Conservation (phyloP, 1,284 basidiomycete species). For the Neotropicomus parvogracilis region DNA sequence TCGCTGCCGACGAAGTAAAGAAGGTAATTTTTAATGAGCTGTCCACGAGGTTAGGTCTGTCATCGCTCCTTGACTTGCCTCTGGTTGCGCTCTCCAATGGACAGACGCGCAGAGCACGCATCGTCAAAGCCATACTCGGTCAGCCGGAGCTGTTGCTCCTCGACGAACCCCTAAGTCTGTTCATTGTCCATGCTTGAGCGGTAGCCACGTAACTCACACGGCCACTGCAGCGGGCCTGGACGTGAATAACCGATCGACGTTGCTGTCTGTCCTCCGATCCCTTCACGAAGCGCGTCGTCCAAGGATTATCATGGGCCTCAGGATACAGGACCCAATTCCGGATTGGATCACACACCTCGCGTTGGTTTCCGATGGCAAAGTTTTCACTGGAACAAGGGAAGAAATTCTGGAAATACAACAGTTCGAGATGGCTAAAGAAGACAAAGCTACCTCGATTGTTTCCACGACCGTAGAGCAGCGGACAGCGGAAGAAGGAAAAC, state of each 20-base stretch:
- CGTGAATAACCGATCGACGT: slow-evolving; percentile 50
- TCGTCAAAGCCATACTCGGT: slow-evolving; percentile 73
- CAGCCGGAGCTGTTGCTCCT: slow-evolving; percentile 72
- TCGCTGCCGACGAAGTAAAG: slow-evolving; percentile 19
- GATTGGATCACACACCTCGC: slow-evolving; percentile 80
- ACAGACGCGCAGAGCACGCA: slow-evolving; percentile 84
- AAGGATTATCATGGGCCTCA: slow-evolving; percentile 74
- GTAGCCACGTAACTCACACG: slow-evolving; percentile 1
- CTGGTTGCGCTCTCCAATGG: slow-evolving; percentile 86
- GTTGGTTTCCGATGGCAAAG: slow-evolving; percentile 48
- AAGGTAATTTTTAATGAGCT: slow-evolving; percentile 47
- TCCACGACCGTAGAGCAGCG: neutral
- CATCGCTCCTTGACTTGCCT: slow-evolving; percentile 72
- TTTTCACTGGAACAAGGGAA: slow-evolving; percentile 45
- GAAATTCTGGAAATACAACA: slow-evolving; percentile 34
- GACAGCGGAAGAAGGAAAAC: slow-evolving; percentile 17
- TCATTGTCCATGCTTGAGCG: slow-evolving; percentile 8
- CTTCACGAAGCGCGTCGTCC: slow-evolving; percentile 53
- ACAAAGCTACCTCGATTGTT: neutral
- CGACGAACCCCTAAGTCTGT: slow-evolving; percentile 79
- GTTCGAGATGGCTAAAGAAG: slow-evolving; percentile 8
- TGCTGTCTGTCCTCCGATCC: slow-evolving; percentile 55
- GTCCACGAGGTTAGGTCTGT: slow-evolving; percentile 52
- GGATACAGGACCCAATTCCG: slow-evolving; percentile 80
- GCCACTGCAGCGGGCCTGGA: slow-evolving; percentile 68